Base-by-base conservation (phyloP, 768 basidiomycete species). In the Rhizopogon roseolus region DNA sequence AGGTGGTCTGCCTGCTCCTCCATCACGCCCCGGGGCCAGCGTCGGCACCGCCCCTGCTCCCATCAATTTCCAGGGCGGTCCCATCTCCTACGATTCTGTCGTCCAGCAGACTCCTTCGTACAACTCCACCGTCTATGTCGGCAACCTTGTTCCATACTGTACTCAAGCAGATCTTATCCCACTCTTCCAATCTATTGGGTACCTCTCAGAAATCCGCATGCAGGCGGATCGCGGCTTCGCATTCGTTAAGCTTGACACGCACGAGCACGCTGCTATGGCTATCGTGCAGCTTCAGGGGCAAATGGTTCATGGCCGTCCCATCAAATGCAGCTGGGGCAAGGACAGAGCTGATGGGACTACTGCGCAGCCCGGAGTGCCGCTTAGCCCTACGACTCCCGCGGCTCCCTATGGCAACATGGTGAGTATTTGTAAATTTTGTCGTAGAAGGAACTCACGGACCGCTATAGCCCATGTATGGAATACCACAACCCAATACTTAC, bases 321-420 rank as follows among this genome's bases (percentile, higher is more conserved):
- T 98, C 78, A 98, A 98, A 74, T 96, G 93, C 71, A 93, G 92
- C 64, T 99, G 97, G 97, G 97, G 97, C 53, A 98, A 98, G 72
- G 96, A 98, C 68, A 81, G 92, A 57, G 87, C 84, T 22, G 87
- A 89, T 66, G 88, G 84, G 34, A 81, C 79, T 25, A 73, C 76
- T 52, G 76, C 81, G 25, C 78, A 81, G 52, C 70, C 73, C 16
- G 67, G 67, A 22, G 64, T 61, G 52, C 74, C 81, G 37, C 68
- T 88, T 61, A 86, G 85, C 61, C 87, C 88, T 32, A 75, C 81
- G 43, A 80, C 85, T 45, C 71, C 76, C 6, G 66, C 78, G 1
- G 67, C 85, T 41, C 85, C 88, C 14, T 93, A 93, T 66, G 88
- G 81, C 56, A 86, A 84, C 64, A 80, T 95, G 87, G 92, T 92